A percentile compares a stretch with the other conserved stretches of the same genome.
Evolutionary conservation across 2,329 filamentous ascomycete genomes (phyloP).

Genomic region (Rutstroemia sp.): DNA sequence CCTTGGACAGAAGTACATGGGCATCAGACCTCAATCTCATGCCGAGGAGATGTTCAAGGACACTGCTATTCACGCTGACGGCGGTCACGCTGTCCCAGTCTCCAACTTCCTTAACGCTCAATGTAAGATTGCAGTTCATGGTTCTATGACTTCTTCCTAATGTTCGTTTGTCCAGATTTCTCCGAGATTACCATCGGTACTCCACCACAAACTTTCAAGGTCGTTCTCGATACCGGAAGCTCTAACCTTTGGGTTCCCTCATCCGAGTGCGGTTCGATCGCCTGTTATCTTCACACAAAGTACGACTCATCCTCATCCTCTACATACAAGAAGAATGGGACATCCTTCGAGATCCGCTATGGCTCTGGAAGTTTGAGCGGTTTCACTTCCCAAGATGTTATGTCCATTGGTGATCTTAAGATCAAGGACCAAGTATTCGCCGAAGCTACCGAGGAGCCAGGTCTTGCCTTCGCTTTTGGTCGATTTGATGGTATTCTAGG

Average conservation of each 20-base stretch:
- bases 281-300: constrained; percentile 94
- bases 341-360: constrained; percentile 86
- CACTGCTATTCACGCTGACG: constrained; percentile 56
- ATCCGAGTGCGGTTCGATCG: constrained; percentile 82
- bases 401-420: constrained; percentile 82
- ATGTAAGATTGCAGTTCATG: constrained; percentile 53
- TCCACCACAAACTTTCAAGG: constrained; percentile 93
- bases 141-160: constrained; percentile 8
- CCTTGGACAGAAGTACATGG: constrained; percentile 95
- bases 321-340: constrained; percentile 90
- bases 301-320: constrained; percentile 89
- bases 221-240: constrained; percentile 95
- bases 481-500: constrained; percentile 96
- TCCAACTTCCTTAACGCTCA: constrained; percentile 98
- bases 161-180: constrained; percentile 60
- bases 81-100: constrained; percentile 75
- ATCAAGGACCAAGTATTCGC: constrained; percentile 91
- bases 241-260: constrained; percentile 99
- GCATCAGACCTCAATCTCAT: constrained; percentile 62
- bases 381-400: constrained; percentile 82
- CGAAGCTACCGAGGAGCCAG: constrained; percentile 91
- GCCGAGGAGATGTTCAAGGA: constrained; percentile 74
- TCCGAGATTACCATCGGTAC: constrained; percentile 90
- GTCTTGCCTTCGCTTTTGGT: constrained; percentile 94
- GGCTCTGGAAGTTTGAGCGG: constrained; percentile 91